Percentiles rank a stretch among this genome's conserved stretches.
Conservation (phyloP, 805 yeast genomes). For the Metschnikowia reukaufii region DNA sequence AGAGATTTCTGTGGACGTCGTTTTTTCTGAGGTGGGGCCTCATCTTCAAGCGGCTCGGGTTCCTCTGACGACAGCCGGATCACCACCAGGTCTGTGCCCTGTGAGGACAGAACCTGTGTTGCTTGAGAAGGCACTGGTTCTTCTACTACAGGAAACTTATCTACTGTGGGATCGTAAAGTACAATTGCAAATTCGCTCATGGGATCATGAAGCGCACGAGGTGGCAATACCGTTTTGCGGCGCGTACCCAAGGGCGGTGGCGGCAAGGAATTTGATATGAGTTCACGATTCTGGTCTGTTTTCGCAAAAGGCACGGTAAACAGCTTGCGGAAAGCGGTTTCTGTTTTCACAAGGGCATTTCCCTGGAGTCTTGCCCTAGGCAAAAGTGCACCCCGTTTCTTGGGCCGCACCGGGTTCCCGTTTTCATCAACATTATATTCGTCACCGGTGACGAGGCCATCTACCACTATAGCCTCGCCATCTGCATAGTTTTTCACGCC, state of each 20-base stretch:
- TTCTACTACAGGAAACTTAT: slow-evolving; percentile 42
- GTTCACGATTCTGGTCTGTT: slow-evolving; percentile 31
- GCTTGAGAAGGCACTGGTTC: neutral
- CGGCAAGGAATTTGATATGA: slow-evolving; percentile 38
- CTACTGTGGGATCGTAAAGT: slow-evolving; percentile 92
- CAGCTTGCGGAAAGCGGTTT: slow-evolving; percentile 41
- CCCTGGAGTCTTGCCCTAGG: slow-evolving; percentile 51
- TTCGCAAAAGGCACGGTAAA: slow-evolving; percentile 63
- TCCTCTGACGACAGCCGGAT: slow-evolving; percentile 14
- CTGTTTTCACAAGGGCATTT: slow-evolving; percentile 31
- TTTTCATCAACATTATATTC: slow-evolving; percentile 35
- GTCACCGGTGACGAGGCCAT: slow-evolving; percentile 16
- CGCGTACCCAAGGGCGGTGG: slow-evolving; percentile 88
- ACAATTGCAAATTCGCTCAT: slow-evolving; percentile 91
- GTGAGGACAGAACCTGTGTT: neutral
- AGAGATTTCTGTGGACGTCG: slow-evolving; percentile 61
- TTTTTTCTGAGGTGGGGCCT: slow-evolving; percentile 26
- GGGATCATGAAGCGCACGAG: slow-evolving; percentile 94
- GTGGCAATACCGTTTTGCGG: slow-evolving; percentile 66
- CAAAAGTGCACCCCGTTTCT: slow-evolving; percentile 57
- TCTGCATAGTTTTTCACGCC: slow-evolving; percentile 35
- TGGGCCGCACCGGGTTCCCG: slow-evolving; percentile 27
- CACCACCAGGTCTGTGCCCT: neutral
- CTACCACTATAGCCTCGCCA: slow-evolving; percentile 19
- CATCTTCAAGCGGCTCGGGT: slow-evolving; percentile 16